A percentile compares a stretch with the other conserved stretches of the same genome.
Evolutionary conservation across 257 asterid genomes (phyloP).

Genomic region (Gentiana dahurica): DNA sequence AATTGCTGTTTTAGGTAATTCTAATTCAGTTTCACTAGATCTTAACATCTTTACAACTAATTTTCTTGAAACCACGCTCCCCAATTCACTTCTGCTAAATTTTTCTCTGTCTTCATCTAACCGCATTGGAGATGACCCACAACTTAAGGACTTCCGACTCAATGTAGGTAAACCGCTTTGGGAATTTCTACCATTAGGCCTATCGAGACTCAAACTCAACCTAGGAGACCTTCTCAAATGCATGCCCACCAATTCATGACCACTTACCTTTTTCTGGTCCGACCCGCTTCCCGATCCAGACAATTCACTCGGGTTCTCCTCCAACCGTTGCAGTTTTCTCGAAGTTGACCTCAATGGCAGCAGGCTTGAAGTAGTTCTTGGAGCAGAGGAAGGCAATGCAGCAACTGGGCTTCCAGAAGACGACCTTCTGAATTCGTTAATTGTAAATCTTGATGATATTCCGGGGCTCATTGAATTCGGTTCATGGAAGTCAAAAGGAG

Average conservation of each 20-base stretch:
- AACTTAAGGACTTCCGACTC: constrained; percentile 26
- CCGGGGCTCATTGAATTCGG: constrained; percentile 12
- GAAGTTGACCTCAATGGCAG: constrained; percentile 10
- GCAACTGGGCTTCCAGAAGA: neutral
- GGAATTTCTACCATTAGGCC: constrained; percentile 1
- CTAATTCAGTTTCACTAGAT: constrained; percentile 12
- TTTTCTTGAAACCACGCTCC: neutral
- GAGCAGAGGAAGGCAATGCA: constrained; percentile 11
- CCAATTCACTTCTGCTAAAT: constrained; percentile 2
- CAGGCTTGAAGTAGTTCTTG: constrained; percentile 10
- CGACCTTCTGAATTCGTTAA: constrained; percentile 18
- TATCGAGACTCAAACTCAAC: neutral
- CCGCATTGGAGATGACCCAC: constrained; percentile 21
- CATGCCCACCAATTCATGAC: neutral
- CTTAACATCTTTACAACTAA: constrained; percentile 7
- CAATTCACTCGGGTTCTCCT: constrained; percentile 5
- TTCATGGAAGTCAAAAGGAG: constrained; percentile 17
- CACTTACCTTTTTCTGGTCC: no score
- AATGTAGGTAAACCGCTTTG: constrained; percentile 4
- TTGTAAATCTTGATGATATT: constrained; percentile 33
- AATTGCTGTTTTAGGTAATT: constrained; percentile 1
- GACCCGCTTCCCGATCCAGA: no score
- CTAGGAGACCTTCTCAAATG: constrained; percentile 3
- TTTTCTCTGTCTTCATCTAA: constrained; percentile 10
- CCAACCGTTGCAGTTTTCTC: constrained; percentile 18